Conservation (phyloP, 257 asterid genomes). For the Marsdenia floribunda region DNA sequence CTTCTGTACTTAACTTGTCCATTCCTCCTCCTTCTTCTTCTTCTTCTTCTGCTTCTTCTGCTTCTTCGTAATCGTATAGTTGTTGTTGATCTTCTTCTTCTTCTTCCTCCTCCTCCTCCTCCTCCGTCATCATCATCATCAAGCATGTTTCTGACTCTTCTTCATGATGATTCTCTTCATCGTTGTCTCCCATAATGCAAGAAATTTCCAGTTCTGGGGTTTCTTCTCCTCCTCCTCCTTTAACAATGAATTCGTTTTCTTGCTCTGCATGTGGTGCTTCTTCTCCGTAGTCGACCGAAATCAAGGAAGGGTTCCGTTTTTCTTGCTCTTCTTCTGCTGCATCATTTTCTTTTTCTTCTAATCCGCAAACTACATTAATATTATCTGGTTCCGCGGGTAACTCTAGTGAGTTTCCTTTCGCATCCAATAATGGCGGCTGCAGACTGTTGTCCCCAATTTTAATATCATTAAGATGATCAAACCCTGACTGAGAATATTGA, state of each 20-base stretch:
- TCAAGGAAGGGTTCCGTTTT: neutral
- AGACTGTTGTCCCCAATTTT: slow-evolving; percentile 1
- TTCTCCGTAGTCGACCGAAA: neutral
- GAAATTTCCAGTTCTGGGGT: neutral
- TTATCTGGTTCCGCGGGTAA: neutral
- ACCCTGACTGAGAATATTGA: neutral
- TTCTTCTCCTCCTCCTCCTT: neutral
- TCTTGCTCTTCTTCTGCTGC: neutral
- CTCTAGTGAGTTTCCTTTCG: slow-evolving; percentile 10
- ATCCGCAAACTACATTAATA: neutral
- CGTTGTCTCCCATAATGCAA: slow-evolving; percentile 3
- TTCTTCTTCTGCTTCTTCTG: slow-evolving; percentile 7
- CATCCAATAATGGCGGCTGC: neutral
- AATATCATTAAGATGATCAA: slow-evolving; percentile 20
- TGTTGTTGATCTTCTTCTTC: neutral
- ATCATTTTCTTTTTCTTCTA: neutral
- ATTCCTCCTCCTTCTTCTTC: slow-evolving; percentile 6
- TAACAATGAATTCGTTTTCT: neutral
- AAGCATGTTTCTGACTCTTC: neutral
- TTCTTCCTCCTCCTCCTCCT: slow-evolving; percentile 11
- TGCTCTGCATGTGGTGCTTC: neutral
- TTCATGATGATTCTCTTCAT: neutral
- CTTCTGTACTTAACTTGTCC: slow-evolving; percentile 29
- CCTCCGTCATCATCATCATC: neutral
- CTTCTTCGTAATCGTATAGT: neutral